Conservation (phyloP, 208 protist species). For the Herpetomonas tarakana region DNA sequence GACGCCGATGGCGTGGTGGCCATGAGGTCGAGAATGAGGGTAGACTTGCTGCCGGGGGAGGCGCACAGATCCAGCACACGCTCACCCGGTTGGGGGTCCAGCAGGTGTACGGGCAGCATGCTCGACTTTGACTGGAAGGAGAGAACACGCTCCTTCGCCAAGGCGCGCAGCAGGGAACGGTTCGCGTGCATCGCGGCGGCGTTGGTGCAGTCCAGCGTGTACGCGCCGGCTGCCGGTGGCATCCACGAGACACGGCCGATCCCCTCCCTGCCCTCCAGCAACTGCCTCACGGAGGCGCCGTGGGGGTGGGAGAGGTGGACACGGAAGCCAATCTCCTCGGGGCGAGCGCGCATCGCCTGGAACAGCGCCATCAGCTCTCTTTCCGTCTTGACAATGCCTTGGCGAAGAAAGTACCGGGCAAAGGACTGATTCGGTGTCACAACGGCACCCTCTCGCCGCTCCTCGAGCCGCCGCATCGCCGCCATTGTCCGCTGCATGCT, state of each 20-base stretch:
- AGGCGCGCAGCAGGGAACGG: constrained; percentile 47
- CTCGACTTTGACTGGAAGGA: constrained; percentile 71
- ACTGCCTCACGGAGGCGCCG: constrained; percentile 15
- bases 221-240: constrained; percentile 49
- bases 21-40: constrained; percentile 4
- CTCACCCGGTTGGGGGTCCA: constrained; percentile 63
- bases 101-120: constrained; percentile 70
- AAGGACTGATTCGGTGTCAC: constrained; percentile 75
- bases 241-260: constrained; percentile 55
- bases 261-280: constrained; percentile 41
- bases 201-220: constrained; percentile 37
- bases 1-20: background rate
- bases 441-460: constrained; percentile 22
- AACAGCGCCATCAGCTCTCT: constrained; percentile 61
- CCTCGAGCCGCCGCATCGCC: constrained; percentile 34
- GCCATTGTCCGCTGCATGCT: constrained; percentile 17
- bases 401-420: constrained; percentile 72
- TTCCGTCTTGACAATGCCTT: constrained; percentile 64
- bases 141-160: constrained; percentile 54
- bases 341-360: constrained; percentile 52
- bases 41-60: constrained; percentile 80
- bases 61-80: constrained; percentile 83
- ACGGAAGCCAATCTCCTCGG: constrained; percentile 43
- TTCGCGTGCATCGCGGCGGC: constrained; percentile 38
- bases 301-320: constrained; percentile 49